phyloP scores from a whole-genome alignment of 331 rosid genomes.

The Telfairia occidentalis region DNA sequence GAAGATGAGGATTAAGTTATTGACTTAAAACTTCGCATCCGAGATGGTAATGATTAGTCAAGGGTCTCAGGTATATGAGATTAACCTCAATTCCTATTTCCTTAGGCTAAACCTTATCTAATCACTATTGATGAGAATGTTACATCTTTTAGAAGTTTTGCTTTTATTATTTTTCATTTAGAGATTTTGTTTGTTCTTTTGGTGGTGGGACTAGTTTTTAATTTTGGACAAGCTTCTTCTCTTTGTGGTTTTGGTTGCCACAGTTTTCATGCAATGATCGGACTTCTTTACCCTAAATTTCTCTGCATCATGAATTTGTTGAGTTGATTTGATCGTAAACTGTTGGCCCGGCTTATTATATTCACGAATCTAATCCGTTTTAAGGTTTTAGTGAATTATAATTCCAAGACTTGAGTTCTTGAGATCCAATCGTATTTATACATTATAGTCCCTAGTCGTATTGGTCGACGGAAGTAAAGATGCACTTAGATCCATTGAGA shows the following conservation, averaged over 20 bases:
- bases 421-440: no score
- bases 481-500: background rate
- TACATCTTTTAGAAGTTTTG: background rate
- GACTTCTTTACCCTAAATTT: background rate
- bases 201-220: background rate
- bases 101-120: background rate
- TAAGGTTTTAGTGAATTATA: background rate
- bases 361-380: background rate
- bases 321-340: background rate
- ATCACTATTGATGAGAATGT: background rate
- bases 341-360: background rate
- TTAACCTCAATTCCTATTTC: background rate
- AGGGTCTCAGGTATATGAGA: background rate
- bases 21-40: background rate
- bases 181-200: background rate
- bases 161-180: background rate
- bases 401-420: background rate
- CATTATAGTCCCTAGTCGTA: no score
- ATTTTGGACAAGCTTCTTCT: background rate
- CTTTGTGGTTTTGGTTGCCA: background rate
- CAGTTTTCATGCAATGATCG: background rate
- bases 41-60: background rate
- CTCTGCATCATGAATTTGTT: background rate
- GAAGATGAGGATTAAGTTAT: conserved; percentile 9
- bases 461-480: no score